Conservation (phyloP, 1,284 basidiomycete genomes). For the Ceratobasidium sp. region DNA sequence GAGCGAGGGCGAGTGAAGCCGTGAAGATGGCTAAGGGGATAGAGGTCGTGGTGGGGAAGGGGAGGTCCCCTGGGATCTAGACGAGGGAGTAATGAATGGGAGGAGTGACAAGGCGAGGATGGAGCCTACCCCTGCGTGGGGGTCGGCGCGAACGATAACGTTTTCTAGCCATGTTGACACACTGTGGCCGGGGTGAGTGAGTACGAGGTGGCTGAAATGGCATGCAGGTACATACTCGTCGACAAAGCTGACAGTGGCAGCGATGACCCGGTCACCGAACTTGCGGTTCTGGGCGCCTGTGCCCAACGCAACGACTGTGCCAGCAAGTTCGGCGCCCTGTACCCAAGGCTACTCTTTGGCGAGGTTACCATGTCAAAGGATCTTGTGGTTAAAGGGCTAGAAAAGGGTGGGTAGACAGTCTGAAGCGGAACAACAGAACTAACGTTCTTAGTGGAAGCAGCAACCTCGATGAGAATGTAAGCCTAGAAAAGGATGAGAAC, state of each 20-base stretch:
- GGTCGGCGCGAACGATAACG: conserved; percentile 18
- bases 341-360: conserved; percentile 22
- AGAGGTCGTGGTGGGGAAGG: conserved; percentile 8
- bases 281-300: conserved; percentile 6
- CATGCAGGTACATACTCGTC: conserved; percentile 9
- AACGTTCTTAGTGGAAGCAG: conserved; percentile 25
- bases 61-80: conserved; percentile 21
- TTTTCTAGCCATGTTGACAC: conserved; percentile 14
- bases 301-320: conserved; percentile 27
- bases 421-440: background rate
- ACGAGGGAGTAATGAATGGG: background rate
- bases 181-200: background rate
- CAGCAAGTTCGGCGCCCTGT: conserved; percentile 32
- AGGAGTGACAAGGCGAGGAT: background rate
- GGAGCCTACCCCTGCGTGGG: conserved; percentile 12
- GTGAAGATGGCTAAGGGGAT: conserved; percentile 12
- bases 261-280: conserved; percentile 17
- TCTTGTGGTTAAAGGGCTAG: conserved; percentile 17
- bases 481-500: conserved; percentile 11
- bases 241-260: conserved; percentile 6
- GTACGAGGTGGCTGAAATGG: background rate
- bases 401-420: background rate
- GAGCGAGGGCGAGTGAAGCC: conserved; percentile 23
- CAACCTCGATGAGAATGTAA: conserved; percentile 13
- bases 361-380: conserved; percentile 28